A percentile compares a stretch with the other conserved stretches of the same genome.
Evolutionary conservation across 2,329 filamentous ascomycete species (phyloP).

Genomic region (Cladophialophora immunda): DNA sequence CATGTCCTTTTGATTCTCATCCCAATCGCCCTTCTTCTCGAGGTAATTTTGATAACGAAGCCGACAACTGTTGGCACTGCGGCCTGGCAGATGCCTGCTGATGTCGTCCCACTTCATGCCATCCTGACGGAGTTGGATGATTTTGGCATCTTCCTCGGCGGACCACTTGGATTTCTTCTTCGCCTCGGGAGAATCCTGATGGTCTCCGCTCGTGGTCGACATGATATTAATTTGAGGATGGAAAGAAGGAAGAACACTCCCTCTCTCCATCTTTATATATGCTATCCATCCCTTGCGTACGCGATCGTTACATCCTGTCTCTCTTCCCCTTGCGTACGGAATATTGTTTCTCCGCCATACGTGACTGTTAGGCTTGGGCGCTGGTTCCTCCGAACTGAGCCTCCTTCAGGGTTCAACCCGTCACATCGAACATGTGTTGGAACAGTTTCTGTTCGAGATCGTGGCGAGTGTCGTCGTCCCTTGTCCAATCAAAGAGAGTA

Average conservation of each 20-base stretch:
- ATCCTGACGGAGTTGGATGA: conserved; percentile 87
- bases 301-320: too few species aligned
- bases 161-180: conserved; percentile 99
- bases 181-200: too few species aligned
- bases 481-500: conserved; percentile 87
- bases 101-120: conserved; percentile 99
- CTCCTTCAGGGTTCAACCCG: too few species aligned
- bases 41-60: conserved; percentile 98
- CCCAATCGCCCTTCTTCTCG: conserved; percentile 91
- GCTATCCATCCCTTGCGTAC: too few species aligned
- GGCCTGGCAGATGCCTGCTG: conserved; percentile 85
- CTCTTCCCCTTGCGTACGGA: too few species aligned
- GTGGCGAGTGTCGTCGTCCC: conserved; percentile 83
- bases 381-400: too few species aligned
- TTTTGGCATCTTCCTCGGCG: conserved; percentile 87
- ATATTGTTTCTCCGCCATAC: too few species aligned
- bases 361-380: too few species aligned
- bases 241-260: too few species aligned
- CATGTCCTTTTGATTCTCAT: conserved; percentile 97
- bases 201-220: too few species aligned
- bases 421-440: conserved; percentile 82
- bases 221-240: too few species aligned
- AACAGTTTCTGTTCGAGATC: conserved; percentile 91
- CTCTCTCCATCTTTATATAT: too few species aligned
- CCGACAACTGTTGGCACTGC: conserved; percentile 92